Conservation (phyloP, 345 rosid genomes). For the Euclidium syriacum region DNA sequence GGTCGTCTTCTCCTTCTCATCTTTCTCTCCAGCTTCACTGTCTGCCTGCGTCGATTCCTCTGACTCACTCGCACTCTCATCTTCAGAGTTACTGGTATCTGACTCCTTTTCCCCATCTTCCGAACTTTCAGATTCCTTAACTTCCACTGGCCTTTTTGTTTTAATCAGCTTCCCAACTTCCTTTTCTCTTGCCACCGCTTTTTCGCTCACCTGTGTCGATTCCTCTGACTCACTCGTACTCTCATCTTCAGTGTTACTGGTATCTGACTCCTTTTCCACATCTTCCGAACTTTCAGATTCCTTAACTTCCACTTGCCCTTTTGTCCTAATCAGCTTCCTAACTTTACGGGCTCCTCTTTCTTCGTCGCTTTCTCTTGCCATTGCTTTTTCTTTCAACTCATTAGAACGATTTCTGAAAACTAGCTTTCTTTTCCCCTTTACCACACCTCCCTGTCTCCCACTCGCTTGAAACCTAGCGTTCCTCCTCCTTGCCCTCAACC, state of each 20-base stretch:
- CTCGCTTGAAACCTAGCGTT: slow-evolving; percentile 18
- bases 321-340: slow-evolving; percentile 3
- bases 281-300: slow-evolving; percentile 24
- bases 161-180: slow-evolving; percentile 16
- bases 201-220: slow-evolving; percentile 4
- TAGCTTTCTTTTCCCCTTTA: slow-evolving; percentile 50
- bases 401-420: slow-evolving; percentile 28
- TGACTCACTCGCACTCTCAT: slow-evolving; percentile 27
- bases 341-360: slow-evolving; percentile 21
- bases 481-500: slow-evolving; percentile 55
- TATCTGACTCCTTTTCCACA: slow-evolving; percentile 30
- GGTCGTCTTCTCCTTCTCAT: slow-evolving; percentile 30
- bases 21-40: slow-evolving; percentile 27
- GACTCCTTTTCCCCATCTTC: slow-evolving; percentile 29
- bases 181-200: not conserved
- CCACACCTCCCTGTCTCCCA: slow-evolving; percentile 32
- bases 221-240: slow-evolving; percentile 27
- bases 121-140: slow-evolving; percentile 19
- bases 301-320: not conserved
- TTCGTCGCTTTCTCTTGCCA: slow-evolving; percentile 13
- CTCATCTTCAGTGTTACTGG: slow-evolving; percentile 32
- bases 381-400: slow-evolving; percentile 19
- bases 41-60: slow-evolving; percentile 27
- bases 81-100: slow-evolving; percentile 31
- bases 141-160: not conserved